These are phyloP conservation scores for Monascus purpureus DNA, from an alignment of 495 filamentous ascomycete genomes.

Conservation along the genomic window DNA sequence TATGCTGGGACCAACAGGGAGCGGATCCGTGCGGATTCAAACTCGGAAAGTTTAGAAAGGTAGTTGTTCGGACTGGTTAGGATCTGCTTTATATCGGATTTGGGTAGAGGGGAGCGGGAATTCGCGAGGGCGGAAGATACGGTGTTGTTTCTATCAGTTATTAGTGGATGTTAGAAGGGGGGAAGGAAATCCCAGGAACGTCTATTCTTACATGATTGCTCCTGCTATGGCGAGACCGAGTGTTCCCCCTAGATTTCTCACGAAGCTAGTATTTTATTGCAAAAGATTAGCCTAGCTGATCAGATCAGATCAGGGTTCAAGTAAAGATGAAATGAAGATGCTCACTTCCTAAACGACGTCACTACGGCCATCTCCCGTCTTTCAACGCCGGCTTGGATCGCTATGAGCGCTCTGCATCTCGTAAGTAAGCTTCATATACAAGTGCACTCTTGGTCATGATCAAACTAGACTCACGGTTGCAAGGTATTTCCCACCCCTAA, in stretches of 20 bases:
- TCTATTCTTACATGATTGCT: conserved; percentile 29
- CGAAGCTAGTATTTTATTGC: conserved; percentile 22
- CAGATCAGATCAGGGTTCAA: no score
- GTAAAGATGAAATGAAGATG: no score
- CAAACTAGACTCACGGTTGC: conserved; percentile 30
- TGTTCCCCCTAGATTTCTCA: conserved; percentile 38
- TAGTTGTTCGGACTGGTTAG: conserved; percentile 18
- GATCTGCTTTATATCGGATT: conserved; percentile 14
- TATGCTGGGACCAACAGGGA: conserved; percentile 31
- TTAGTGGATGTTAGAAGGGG: no score
- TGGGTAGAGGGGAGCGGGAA: conserved; percentile 8
- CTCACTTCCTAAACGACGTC: conserved; percentile 39
- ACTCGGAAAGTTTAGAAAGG: conserved; percentile 12
- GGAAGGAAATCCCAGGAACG: no score
- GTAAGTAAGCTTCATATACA: no score
- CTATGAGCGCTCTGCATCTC: conserved; percentile 23
- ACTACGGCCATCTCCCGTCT: conserved; percentile 41
- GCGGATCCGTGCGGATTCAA: conserved; percentile 22
- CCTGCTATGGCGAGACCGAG: conserved; percentile 39
- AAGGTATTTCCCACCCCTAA: conserved; percentile 39
- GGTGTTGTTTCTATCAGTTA: conserved; percentile 27
- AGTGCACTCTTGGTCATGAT: no score
- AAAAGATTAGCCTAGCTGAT: no score
- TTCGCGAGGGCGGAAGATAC: conserved; percentile 15
- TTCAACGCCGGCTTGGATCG: conserved; percentile 37